phyloP scores from a whole-genome alignment of 305 asterid genomes.

The Vinca major region DNA sequence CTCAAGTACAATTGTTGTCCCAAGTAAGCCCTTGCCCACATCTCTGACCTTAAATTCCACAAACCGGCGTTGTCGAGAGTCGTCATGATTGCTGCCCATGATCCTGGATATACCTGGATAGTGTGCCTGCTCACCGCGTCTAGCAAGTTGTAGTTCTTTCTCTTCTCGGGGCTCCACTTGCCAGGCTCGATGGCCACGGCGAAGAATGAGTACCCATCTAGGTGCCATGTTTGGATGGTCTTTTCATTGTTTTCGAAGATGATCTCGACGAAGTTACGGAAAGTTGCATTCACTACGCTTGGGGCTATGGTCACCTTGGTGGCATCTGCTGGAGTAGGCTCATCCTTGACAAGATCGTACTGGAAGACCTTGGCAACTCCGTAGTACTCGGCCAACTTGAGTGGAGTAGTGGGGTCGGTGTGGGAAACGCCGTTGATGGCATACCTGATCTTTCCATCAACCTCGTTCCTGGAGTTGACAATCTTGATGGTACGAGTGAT shows the following conservation, averaged over 20 bases:
- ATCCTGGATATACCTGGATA: conserved; percentile 66
- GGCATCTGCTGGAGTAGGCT: conserved; percentile 15
- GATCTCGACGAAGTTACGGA: conserved; percentile 68
- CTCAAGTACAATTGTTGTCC: conserved; percentile 76
- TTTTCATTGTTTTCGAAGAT: conserved; percentile 66
- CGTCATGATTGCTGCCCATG: conserved; percentile 72
- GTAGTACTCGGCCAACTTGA: conserved; percentile 68
- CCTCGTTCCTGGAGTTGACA: conserved; percentile 27
- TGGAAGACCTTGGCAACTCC: conserved; percentile 35
- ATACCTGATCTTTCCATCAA: conserved; percentile 56
- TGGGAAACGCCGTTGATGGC: conserved; percentile 73
- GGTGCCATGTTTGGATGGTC: conserved; percentile 60
- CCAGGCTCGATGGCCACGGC: conserved; percentile 74
- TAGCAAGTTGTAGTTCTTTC: conserved; percentile 65
- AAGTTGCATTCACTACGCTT: conserved; percentile 50
- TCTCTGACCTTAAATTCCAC: conserved; percentile 73
- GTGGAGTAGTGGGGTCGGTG: conserved; percentile 44
- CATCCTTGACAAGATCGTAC: conserved; percentile 56
- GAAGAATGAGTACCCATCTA: conserved; percentile 81
- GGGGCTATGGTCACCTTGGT: conserved; percentile 28
- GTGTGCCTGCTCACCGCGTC: conserved; percentile 75
- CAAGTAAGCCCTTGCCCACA: conserved; percentile 56
- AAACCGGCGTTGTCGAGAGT: conserved; percentile 76
- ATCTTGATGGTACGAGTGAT: conserved; percentile 78
- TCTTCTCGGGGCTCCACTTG: conserved; percentile 63